Conservation (phyloP, 495 filamentous ascomycete species). For the Neurospora sp. region DNA sequence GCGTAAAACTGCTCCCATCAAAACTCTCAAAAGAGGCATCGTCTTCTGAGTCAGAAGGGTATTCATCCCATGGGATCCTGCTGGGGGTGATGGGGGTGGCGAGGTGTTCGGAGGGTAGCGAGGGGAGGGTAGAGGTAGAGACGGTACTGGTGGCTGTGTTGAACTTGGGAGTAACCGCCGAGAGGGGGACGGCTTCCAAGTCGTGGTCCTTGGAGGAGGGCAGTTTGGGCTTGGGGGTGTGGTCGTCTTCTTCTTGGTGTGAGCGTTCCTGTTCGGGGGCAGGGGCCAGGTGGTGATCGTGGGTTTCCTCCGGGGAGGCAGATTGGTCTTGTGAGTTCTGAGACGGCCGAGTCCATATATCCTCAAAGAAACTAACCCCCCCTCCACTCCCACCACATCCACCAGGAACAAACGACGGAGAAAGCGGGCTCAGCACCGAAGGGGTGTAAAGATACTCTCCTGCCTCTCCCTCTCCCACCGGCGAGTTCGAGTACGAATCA, state of each 20-base stretch:
- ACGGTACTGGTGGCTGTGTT: background rate
- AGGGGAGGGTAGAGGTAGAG: background rate
- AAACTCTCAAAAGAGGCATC: background rate
- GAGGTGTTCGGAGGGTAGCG: background rate
- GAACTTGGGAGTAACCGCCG: background rate
- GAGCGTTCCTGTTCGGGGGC: no score
- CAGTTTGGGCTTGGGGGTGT: background rate
- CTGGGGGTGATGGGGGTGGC: background rate
- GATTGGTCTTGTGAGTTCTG: background rate
- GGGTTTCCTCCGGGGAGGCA: background rate
- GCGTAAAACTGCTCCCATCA: background rate
- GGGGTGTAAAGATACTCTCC: background rate
- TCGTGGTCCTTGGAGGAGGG: background rate
- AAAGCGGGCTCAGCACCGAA: constrained; percentile 5
- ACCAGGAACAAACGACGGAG: constrained; percentile 5
- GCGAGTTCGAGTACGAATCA: background rate
- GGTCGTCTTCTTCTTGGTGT: background rate
- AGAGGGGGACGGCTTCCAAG: background rate
- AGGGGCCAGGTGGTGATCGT: background rate
- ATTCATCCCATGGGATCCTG: background rate
- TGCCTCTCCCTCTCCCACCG: no score
- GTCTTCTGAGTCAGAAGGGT: background rate
- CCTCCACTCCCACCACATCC: background rate
- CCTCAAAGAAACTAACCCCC: constrained; percentile 3
- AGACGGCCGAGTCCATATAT: constrained; percentile 5